Conservation (phyloP, 352 stramenopile genomes). For the Thalassiosira mediterranea region DNA sequence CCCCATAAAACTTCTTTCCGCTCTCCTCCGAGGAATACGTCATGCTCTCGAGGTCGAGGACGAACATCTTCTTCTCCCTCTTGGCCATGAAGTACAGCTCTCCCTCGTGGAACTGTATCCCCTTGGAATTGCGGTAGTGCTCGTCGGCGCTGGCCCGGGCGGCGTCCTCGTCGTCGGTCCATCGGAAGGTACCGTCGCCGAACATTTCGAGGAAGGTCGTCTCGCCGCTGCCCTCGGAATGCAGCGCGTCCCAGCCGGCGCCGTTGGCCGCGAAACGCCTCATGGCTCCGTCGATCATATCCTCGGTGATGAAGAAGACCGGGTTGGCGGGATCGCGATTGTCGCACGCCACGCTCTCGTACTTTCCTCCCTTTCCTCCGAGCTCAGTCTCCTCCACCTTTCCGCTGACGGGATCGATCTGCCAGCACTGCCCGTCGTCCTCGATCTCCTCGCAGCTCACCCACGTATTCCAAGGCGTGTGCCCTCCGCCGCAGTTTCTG, state of each 20-base stretch:
- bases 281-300: constrained; percentile 46
- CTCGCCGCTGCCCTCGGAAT: not conserved
- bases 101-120: constrained; percentile 43
- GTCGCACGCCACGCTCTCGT: constrained; percentile 50
- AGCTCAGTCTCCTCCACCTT: constrained; percentile 19
- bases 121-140: constrained; percentile 46
- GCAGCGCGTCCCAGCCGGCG: constrained; percentile 22
- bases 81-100: constrained; percentile 54
- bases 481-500: constrained; percentile 31
- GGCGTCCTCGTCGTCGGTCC: constrained; percentile 30
- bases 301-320: constrained; percentile 65
- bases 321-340: constrained; percentile 28
- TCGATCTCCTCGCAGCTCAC: constrained; percentile 55
- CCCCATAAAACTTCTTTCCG: not conserved
- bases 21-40: constrained; percentile 34
- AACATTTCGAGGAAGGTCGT: constrained; percentile 22
- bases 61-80: constrained; percentile 23
- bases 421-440: not conserved
- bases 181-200: constrained; percentile 30
- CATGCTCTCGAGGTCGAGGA: constrained; percentile 36
- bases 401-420: constrained; percentile 22
- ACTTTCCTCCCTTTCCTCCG: constrained; percentile 26
- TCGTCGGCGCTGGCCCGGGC: constrained; percentile 14
- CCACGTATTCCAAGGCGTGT: constrained; percentile 47
- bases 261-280: constrained; percentile 36